These are phyloP conservation scores for Leccinum pallidistipes DNA, from an alignment of 1,284 basidiomycete genomes.

Conservation along the genomic window DNA sequence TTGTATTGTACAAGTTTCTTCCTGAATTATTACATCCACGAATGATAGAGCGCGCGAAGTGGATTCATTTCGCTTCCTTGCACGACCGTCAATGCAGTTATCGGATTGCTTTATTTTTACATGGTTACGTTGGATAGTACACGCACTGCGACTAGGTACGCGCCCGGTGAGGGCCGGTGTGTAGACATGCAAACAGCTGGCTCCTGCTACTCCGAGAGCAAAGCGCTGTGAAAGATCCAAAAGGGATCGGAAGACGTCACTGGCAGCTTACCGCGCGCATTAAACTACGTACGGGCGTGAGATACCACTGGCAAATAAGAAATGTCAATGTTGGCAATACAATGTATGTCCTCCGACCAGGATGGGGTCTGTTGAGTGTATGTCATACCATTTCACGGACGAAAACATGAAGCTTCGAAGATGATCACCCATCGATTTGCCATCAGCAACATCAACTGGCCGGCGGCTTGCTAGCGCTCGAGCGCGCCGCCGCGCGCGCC, in stretches of 20 bases:
- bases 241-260: not conserved
- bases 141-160: not conserved
- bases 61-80: not conserved
- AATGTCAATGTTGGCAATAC: not conserved
- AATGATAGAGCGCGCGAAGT: not conserved
- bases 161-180: not conserved
- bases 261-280: not conserved
- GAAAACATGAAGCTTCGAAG: not conserved
- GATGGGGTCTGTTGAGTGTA: not conserved
- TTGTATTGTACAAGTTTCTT: not conserved
- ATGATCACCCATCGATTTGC: not conserved
- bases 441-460: not conserved
- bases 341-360: slow-evolving; percentile 4
- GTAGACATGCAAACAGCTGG: not conserved
- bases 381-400: not conserved
- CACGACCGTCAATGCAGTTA: not conserved
- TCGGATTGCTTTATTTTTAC: not conserved
- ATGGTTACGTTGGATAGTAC: not conserved
- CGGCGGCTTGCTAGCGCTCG: not conserved
- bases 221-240: not conserved
- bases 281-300: slow-evolving; percentile 1
- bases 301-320: not conserved
- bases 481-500: not conserved
- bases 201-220: not conserved
- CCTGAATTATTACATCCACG: not conserved